Evolutionary conservation across 345 rosid genomes (phyloP).

Genomic region (Eucalyptus cladocalyx): DNA sequence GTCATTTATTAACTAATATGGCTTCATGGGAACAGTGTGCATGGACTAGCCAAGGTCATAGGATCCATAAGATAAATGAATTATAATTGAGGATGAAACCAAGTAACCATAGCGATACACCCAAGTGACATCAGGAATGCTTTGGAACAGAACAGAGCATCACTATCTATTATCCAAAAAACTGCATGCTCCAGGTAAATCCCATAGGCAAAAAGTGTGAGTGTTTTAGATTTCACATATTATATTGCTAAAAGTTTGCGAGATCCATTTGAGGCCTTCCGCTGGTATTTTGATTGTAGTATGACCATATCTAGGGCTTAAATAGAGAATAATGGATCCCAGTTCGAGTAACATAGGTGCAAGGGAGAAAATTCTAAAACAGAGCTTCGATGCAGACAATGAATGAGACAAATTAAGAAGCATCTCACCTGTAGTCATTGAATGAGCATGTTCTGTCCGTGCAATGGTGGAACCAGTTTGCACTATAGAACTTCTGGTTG

Average conservation of each 20-base stretch:
- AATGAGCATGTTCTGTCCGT: fast-evolving
- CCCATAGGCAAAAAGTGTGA: not conserved
- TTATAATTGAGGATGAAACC: not conserved
- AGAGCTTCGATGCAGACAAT: not conserved
- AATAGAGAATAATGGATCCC: not conserved
- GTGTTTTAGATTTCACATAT: fast-evolving
- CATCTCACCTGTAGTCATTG: not conserved
- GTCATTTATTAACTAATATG: too few species aligned
- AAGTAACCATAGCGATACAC: not conserved
- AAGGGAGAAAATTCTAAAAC: not conserved
- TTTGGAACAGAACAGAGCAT: not conserved
- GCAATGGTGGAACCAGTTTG: too few species aligned
- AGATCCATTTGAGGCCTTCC: not conserved
- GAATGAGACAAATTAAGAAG: not conserved
- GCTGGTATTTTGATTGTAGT: not conserved
- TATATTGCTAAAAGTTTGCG: not conserved
- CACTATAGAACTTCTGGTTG: too few species aligned
- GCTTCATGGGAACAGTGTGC: too few species aligned
- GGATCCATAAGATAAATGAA: too few species aligned
- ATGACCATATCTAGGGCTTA: not conserved
- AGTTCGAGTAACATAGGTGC: not conserved
- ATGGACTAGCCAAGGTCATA: not conserved
- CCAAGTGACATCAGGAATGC: not conserved
- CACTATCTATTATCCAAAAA: not conserved
- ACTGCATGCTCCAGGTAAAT: not conserved